A percentile compares a stretch with the other conserved stretches of the same genome.
phyloP scores from a whole-genome alignment of 352 stramenopile species.

The Halophytophthora batemanensis region DNA sequence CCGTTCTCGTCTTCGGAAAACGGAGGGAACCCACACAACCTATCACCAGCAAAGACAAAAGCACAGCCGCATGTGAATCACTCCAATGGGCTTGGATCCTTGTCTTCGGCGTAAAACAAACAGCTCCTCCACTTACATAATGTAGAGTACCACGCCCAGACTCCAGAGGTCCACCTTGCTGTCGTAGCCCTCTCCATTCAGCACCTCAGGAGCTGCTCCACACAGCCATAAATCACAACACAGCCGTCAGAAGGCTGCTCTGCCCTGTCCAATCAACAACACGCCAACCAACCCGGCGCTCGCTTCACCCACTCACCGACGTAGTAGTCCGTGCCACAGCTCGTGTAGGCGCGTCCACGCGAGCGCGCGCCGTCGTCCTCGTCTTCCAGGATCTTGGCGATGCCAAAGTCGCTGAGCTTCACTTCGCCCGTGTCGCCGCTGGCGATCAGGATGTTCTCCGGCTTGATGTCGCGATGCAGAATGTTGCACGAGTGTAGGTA shows the following conservation, averaged over 20 bases:
- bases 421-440: slow-evolving; percentile 71
- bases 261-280: neutral
- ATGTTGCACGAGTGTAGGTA: slow-evolving; percentile 85
- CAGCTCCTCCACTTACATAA: slow-evolving; percentile 52
- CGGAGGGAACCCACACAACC: slow-evolving; percentile 79
- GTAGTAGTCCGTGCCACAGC: slow-evolving; percentile 87
- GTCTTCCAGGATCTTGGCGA: slow-evolving; percentile 81
- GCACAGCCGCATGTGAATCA: slow-evolving; percentile 1
- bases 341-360: slow-evolving; percentile 80
- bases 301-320: slow-evolving; percentile 40
- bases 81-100: neutral
- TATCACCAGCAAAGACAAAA: slow-evolving; percentile 8
- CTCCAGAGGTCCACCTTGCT: slow-evolving; percentile 87
- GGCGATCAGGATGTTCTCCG: slow-evolving; percentile 79
- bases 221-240: neutral
- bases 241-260: slow-evolving; percentile 6
- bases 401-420: slow-evolving; percentile 83
- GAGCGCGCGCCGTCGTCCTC: slow-evolving; percentile 68
- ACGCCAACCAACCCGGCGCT: neutral
- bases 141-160: slow-evolving; percentile 84
- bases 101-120: neutral
- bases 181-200: slow-evolving; percentile 85
- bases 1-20: slow-evolving; percentile 82
- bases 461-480: slow-evolving; percentile 80
- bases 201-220: slow-evolving; percentile 63